These are phyloP conservation scores for Platanthera guangdongensis DNA, from an alignment of 106 monocot genomes.

Conservation along the genomic window DNA sequence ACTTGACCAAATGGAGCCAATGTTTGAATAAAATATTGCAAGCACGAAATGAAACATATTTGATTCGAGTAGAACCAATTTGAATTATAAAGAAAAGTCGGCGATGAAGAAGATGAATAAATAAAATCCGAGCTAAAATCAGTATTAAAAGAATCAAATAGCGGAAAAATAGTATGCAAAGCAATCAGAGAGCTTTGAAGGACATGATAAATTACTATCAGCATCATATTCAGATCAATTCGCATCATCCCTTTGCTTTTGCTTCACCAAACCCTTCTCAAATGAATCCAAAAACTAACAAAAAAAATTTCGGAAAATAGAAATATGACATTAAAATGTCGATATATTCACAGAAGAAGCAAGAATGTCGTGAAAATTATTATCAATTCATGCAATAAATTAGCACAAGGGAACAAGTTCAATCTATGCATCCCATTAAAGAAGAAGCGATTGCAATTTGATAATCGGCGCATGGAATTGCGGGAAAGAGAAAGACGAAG, in stretches of 20 bases:
- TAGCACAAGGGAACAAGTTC: no score
- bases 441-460: no score
- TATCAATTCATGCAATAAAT: background rate
- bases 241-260: conserved; percentile 1
- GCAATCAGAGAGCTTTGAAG: conserved; percentile 12
- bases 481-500: no score
- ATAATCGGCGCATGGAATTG: no score
- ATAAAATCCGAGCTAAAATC: no score
- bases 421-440: no score
- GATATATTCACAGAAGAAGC: background rate
- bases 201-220: background rate
- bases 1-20: no score
- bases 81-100: no score
- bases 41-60: no score
- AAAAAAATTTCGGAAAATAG: background rate
- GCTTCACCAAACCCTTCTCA: background rate
- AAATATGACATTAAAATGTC: background rate
- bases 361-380: background rate
- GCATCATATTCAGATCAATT: conserved; percentile 9
- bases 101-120: no score
- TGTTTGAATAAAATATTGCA: no score
- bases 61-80: no score
- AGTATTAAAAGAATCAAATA: background rate
- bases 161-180: background rate
- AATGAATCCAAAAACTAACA: background rate